These are phyloP conservation scores for Apiospora koreana DNA, from an alignment of 2,329 filamentous ascomycete genomes.

Conservation along the genomic window DNA sequence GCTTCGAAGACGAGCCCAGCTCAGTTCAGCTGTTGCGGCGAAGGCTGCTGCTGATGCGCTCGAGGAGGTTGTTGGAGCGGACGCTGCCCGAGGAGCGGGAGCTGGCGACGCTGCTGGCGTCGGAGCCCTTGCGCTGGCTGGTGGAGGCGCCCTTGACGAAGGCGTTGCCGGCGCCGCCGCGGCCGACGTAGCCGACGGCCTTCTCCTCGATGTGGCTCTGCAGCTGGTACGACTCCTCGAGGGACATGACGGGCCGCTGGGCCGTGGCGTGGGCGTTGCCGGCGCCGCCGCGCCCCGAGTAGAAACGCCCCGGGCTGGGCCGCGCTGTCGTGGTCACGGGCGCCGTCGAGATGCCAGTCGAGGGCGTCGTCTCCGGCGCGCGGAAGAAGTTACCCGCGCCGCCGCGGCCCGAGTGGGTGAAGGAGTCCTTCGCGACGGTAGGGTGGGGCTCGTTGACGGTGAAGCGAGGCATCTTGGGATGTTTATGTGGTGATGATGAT, in stretches of 20 bases:
- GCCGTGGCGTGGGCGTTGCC: slow-evolving; percentile 60
- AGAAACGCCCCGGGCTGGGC: slow-evolving; percentile 52
- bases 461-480: slow-evolving; percentile 41
- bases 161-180: slow-evolving; percentile 65
- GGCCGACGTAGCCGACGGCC: slow-evolving; percentile 61
- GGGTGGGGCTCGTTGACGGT: slow-evolving; percentile 52
- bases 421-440: slow-evolving; percentile 45
- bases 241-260: slow-evolving; percentile 61
- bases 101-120: slow-evolving; percentile 31
- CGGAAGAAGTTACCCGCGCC: slow-evolving; percentile 59
- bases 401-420: slow-evolving; percentile 56
- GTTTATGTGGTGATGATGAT: slow-evolving; percentile 9
- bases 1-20: background rate
- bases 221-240: slow-evolving; percentile 66
- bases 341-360: slow-evolving; percentile 46
- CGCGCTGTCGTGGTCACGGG: slow-evolving; percentile 44
- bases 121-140: slow-evolving; percentile 27
- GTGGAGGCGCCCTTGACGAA: slow-evolving; percentile 26
- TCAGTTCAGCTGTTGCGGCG: slow-evolving; percentile 22
- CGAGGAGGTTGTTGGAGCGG: slow-evolving; percentile 36
- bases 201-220: slow-evolving; percentile 54
- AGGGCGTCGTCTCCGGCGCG: slow-evolving; percentile 41
- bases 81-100: slow-evolving; percentile 31
- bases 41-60: slow-evolving; percentile 38
- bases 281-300: slow-evolving; percentile 66